These are phyloP conservation scores for Xylaria cubensis DNA, from an alignment of 495 filamentous ascomycete species.

Conservation along the genomic window DNA sequence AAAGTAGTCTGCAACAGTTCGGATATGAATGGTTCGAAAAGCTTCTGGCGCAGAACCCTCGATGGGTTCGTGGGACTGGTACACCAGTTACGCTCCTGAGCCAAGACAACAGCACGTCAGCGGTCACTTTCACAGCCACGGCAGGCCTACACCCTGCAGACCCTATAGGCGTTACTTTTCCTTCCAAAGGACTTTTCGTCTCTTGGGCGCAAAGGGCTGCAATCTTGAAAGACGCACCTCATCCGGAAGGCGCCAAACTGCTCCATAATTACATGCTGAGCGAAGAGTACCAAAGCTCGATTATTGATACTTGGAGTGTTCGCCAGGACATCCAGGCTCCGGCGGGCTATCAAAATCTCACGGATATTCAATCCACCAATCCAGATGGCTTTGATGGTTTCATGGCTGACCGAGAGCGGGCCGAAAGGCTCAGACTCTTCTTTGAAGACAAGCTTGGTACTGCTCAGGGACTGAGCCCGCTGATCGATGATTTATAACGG, in stretches of 20 bases:
- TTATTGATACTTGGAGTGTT: slow-evolving; percentile 24
- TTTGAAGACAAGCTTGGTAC: slow-evolving; percentile 42
- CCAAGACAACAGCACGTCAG: slow-evolving; percentile 29
- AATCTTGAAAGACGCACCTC: slow-evolving; percentile 44
- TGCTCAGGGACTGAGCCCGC: slow-evolving; percentile 38
- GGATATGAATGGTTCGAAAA: slow-evolving; percentile 47
- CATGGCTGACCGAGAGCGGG: slow-evolving; percentile 38
- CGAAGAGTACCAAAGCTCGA: slow-evolving; percentile 30
- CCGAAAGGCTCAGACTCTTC: slow-evolving; percentile 41
- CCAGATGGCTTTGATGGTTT: slow-evolving; percentile 39
- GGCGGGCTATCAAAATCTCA: slow-evolving; percentile 26
- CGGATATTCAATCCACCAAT: slow-evolving; percentile 35
- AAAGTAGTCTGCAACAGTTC: slow-evolving; percentile 36
- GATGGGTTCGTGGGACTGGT: slow-evolving; percentile 46
- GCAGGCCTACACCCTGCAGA: not conserved
- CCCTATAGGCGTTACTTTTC: slow-evolving; percentile 25
- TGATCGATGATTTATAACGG: slow-evolving; percentile 38
- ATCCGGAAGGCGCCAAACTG: slow-evolving; percentile 45
- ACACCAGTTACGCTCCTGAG: slow-evolving; percentile 37
- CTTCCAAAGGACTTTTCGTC: slow-evolving; percentile 38
- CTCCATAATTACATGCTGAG: slow-evolving; percentile 43
- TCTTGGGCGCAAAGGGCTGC: slow-evolving; percentile 45
- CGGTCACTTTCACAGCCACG: slow-evolving; percentile 19
- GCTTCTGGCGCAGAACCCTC: slow-evolving; percentile 42
- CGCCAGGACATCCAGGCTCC: slow-evolving; percentile 27